A percentile compares a stretch with the other conserved stretches of the same genome.
Evolutionary conservation across 139 green algal species (phyloP).

Genomic region (Chlamydomonas incerta): DNA sequence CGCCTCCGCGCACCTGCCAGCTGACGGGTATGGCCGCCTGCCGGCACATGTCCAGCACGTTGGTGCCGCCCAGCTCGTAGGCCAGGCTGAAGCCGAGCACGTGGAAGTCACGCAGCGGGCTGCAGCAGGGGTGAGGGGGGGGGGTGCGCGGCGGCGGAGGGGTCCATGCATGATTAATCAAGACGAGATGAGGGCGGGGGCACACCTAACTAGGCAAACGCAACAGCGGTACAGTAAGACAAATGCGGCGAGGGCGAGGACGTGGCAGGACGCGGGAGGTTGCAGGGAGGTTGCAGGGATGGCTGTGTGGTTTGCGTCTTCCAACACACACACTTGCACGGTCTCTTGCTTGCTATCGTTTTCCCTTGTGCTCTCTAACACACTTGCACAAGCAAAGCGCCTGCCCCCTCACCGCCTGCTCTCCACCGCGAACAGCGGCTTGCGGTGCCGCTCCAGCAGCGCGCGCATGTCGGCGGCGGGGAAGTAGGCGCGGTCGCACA

Average conservation of each 20-base stretch:
- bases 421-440: slow-evolving; percentile 75
- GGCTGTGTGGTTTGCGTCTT: too few relatives aligned
- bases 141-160: background rate
- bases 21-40: slow-evolving; percentile 56
- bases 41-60: slow-evolving; percentile 81
- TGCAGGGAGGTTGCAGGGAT: too few relatives aligned
- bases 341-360: too few relatives aligned
- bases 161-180: too few relatives aligned
- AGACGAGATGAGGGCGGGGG: too few relatives aligned
- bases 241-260: too few relatives aligned
- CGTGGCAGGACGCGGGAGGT: too few relatives aligned
- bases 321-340: too few relatives aligned
- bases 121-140: background rate
- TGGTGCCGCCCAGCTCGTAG: slow-evolving; percentile 77
- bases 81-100: slow-evolving; percentile 75
- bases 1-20: slow-evolving; percentile 9
- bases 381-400: too few relatives aligned
- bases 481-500: slow-evolving; percentile 82
- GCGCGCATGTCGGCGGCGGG: slow-evolving; percentile 53
- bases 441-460: slow-evolving; percentile 61
- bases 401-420: slow-evolving; percentile 35
- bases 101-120: slow-evolving; percentile 68
- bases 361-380: too few relatives aligned
- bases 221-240: too few relatives aligned
- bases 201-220: too few relatives aligned